Conservation (phyloP, 2,329 filamentous ascomycete genomes). For the Neofusicoccum sp. region DNA sequence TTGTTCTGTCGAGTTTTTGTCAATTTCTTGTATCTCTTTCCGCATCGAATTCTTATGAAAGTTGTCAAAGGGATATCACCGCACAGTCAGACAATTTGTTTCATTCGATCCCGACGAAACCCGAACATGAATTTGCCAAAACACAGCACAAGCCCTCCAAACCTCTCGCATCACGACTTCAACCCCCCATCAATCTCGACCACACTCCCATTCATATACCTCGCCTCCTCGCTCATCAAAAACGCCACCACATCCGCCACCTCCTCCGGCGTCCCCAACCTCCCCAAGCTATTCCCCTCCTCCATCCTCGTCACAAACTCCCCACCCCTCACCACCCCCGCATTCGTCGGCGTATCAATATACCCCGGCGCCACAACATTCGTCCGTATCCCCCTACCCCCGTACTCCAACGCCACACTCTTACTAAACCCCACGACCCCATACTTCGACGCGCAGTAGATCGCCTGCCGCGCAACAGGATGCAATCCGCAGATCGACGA, state of each 20-base stretch:
- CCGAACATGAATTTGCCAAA: no score
- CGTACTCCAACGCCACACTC: conserved; percentile 17
- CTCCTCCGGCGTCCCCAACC: conserved; percentile 47
- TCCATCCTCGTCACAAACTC: conserved; percentile 43
- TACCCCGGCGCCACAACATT: conserved; percentile 33
- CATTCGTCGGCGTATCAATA: conserved; percentile 50
- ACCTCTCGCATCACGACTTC: neutral
- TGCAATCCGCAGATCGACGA: conserved; percentile 97
- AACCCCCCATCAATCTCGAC: conserved; percentile 49
- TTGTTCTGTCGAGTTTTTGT: no score
- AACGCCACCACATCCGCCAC: conserved; percentile 52
- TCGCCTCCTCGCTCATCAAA: conserved; percentile 45
- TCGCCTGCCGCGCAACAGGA: conserved; percentile 97
- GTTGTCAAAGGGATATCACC: no score
- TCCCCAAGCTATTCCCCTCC: conserved; percentile 41
- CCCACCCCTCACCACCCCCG: conserved; percentile 48
- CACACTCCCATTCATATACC: conserved; percentile 50
- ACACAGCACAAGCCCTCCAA: neutral
- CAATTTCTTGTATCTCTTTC: no score
- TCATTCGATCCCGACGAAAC: no score
- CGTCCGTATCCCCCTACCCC: conserved; percentile 9
- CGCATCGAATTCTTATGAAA: no score
- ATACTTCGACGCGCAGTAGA: conserved; percentile 72
- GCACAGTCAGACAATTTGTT: no score
- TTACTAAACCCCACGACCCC: conserved; percentile 90